These are phyloP conservation scores for Lachnum nothofagi DNA, from an alignment of 2,329 filamentous ascomycete species.

Conservation along the genomic window DNA sequence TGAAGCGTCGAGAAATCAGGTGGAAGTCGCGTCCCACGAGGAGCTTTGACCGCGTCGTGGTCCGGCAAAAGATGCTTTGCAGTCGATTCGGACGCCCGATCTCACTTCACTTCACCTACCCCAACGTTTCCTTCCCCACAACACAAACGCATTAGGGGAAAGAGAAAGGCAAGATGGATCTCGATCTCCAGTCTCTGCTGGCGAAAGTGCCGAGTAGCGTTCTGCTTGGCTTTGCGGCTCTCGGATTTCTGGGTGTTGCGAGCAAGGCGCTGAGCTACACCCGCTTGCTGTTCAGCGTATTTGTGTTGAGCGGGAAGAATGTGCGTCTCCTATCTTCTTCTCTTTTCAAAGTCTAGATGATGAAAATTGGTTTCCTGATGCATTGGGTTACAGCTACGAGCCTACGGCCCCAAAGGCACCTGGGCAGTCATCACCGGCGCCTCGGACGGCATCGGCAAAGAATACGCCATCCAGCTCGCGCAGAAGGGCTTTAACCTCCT, in stretches of 20 bases:
- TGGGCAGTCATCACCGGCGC: constrained; percentile 95
- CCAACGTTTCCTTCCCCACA: too few relatives aligned
- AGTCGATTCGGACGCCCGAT: too few relatives aligned
- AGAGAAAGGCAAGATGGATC: too few relatives aligned
- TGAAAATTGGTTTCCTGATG: constrained; percentile 6
- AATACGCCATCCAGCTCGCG: constrained; percentile 87
- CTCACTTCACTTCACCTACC: too few relatives aligned
- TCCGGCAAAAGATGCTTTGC: too few relatives aligned
- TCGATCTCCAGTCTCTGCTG: constrained; percentile 18
- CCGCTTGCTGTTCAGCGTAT: constrained; percentile 60
- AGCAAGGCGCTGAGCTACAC: constrained; percentile 54
- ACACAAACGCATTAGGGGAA: too few relatives aligned
- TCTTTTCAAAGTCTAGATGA: not conserved
- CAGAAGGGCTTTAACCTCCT: constrained; percentile 90
- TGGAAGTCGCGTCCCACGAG: not conserved
- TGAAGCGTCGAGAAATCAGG: not conserved
- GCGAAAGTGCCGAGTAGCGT: constrained; percentile 19
- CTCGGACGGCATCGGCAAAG: constrained; percentile 93
- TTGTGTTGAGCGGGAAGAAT: constrained; percentile 60
- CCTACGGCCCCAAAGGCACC: constrained; percentile 83
- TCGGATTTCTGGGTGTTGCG: constrained; percentile 56
- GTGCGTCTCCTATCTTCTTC: too few relatives aligned
- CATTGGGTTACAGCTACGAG: constrained; percentile 61
- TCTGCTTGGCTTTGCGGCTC: constrained; percentile 35
- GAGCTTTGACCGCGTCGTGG: too few relatives aligned